Conservation (phyloP, 228 moss, liverwort and hornwort genomes). For the Sphagnum magellanicum region DNA sequence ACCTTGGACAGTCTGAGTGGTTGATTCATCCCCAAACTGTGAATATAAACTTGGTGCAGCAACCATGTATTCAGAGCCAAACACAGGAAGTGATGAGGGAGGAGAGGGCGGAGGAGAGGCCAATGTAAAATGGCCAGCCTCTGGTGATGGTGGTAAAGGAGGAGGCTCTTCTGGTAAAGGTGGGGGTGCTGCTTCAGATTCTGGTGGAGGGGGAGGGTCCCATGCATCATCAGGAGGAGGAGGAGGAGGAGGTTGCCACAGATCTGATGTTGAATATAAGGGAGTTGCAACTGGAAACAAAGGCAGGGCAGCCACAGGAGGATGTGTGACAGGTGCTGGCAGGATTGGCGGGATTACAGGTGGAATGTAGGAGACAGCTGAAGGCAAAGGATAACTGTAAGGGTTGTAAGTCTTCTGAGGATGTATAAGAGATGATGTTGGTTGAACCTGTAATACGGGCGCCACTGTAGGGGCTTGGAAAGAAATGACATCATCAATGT, state of each 20-base stretch:
- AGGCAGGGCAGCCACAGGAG: not conserved
- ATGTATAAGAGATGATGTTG: conserved; percentile 8
- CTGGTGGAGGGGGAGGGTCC: conserved; percentile 56
- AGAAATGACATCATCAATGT: conserved; percentile 16
- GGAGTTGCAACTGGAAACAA: conserved; percentile 42
- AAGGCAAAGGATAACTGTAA: conserved; percentile 15
- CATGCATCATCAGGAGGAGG: conserved; percentile 52
- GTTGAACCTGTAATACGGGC: conserved; percentile 8
- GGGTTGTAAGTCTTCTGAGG: not conserved
- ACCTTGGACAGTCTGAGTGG: conserved; percentile 9
- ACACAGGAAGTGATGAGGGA: conserved; percentile 5
- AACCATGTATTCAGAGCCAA: not conserved
- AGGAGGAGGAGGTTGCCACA: conserved; percentile 57
- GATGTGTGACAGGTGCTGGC: not conserved
- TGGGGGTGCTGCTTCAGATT: not conserved
- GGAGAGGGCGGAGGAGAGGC: conserved; percentile 9
- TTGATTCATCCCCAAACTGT: conserved; percentile 8
- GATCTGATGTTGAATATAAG: conserved; percentile 54
- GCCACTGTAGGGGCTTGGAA: not conserved
- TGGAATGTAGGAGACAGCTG: conserved; percentile 16
- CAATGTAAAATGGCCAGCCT: conserved; percentile 1
- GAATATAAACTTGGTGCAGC: conserved; percentile 18
- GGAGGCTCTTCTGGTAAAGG: conserved; percentile 20
- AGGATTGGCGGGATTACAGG: conserved; percentile 4
- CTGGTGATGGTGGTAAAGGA: conserved; percentile 13